phyloP scores from a whole-genome alignment of 2,329 filamentous ascomycete genomes.

The Fusarium sp. region DNA sequence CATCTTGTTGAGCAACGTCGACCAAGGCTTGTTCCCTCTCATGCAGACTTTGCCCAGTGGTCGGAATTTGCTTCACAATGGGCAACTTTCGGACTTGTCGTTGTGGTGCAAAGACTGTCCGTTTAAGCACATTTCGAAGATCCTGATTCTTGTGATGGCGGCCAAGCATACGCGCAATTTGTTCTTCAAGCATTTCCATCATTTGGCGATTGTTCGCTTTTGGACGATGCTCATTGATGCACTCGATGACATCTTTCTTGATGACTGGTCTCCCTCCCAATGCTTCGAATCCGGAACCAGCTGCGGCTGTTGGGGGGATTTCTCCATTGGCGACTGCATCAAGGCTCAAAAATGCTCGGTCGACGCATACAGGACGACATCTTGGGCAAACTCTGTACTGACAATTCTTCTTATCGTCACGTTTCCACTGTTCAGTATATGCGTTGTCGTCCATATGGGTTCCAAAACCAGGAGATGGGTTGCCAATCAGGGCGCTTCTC shows the following conservation, averaged over 20 bases:
- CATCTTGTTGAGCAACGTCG: background rate
- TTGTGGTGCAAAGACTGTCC: background rate
- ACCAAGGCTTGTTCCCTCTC: background rate
- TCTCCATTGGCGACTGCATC: constrained; percentile 63
- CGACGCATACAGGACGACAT: constrained; percentile 59
- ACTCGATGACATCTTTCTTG: constrained; percentile 53
- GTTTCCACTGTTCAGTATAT: constrained; percentile 55
- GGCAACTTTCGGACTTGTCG: constrained; percentile 3
- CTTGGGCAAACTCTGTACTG: constrained; percentile 62
- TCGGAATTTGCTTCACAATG: constrained; percentile 18
- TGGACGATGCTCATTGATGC: constrained; percentile 56
- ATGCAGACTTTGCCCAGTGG: background rate
- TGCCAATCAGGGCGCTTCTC: constrained; percentile 41
- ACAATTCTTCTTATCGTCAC: constrained; percentile 57
- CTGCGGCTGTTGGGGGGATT: constrained; percentile 61
- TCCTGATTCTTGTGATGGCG: constrained; percentile 3
- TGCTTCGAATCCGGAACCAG: constrained; percentile 65
- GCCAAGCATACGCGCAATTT: constrained; percentile 39
- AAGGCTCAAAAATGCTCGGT: constrained; percentile 63
- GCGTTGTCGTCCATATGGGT: constrained; percentile 27
- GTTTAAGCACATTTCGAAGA: background rate
- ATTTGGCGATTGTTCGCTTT: constrained; percentile 36
- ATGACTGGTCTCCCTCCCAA: constrained; percentile 58
- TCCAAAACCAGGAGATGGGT: constrained; percentile 33
- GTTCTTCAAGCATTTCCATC: constrained; percentile 47